Base-by-base conservation (phyloP, 2,329 filamentous ascomycete genomes). In the Coleophoma eucalyptorum region DNA sequence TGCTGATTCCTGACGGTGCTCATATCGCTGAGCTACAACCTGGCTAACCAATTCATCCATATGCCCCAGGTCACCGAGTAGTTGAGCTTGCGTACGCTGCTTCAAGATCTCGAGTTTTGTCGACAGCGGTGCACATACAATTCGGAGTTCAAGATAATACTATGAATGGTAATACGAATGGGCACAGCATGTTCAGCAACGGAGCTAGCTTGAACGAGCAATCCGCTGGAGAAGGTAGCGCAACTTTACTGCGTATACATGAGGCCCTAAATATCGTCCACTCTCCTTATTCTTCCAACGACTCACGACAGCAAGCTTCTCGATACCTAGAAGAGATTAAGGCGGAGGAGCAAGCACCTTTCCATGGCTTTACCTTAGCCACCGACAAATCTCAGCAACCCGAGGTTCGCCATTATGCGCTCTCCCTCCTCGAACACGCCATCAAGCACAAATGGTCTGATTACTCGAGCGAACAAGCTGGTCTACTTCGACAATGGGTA, bases 231-330 rank as follows among this genome's bases (percentile, higher is more conserved):
- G 35, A 38, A n/a, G 66, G 68, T 55, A 69, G 65, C 57, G 65
- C 69, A 54, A 71, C 71, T 33, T 67, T 80, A 48, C 76, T 90
- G 47, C 83, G 81, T 65, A 94, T 97, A 58, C 83, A 90, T 64
- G 81, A 89, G 63, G 94, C 94, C 38, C 83, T 99, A 59, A 83
- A 94, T 61, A 81, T 95, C 60, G 89, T 97, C 54, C 93, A 97
- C 73, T 86, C 83, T 65, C 83, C 92, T 11, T 80, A 83, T 54
- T 93, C 92, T 38, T 79, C 84, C 57, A 97, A 97, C 69, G 80
- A 89, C 56, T 78, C 87, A 49, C 89, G 94, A 56, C 81, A 88
- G 66, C 81, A 94, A 67, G 94, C 94, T 43, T 88, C 94, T 57
- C 72, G 81, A 35, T 96, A 90, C 65, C 86, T 99, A 58, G 94